These are phyloP conservation scores for Gnomoniopsis sp. DNA, from an alignment of 2,329 filamentous ascomycete genomes.

Conservation along the genomic window DNA sequence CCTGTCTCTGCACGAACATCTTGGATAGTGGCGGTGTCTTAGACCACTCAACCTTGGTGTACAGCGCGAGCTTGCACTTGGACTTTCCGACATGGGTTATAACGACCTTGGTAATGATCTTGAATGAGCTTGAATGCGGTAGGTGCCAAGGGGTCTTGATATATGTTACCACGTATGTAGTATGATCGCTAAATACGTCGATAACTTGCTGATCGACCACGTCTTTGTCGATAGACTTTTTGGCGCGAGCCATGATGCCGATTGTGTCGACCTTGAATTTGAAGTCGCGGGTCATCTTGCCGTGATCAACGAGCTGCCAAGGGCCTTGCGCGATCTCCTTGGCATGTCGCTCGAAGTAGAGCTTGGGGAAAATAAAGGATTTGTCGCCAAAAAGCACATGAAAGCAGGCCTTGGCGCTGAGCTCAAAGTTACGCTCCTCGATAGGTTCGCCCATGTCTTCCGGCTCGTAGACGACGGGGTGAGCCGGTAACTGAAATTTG, in stretches of 20 bases:
- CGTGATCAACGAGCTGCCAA: constrained; percentile 71
- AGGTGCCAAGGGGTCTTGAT: constrained; percentile 75
- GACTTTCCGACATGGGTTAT: constrained; percentile 92
- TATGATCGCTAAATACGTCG: constrained; percentile 75
- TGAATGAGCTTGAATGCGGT: constrained; percentile 75
- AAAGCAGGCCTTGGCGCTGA: constrained; percentile 91
- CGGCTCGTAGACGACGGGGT: constrained; percentile 80
- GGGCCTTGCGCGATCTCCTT: constrained; percentile 81
- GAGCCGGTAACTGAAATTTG: constrained; percentile 78
- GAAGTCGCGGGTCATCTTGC: constrained; percentile 73
- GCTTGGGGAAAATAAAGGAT: constrained; percentile 86
- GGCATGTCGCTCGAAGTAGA: constrained; percentile 80
- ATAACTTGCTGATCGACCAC: constrained; percentile 84
- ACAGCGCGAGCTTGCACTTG: constrained; percentile 86
- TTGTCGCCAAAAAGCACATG: constrained; percentile 97
- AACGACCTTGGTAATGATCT: constrained; percentile 83
- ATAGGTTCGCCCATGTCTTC: constrained; percentile 73
- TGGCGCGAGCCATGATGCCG: constrained; percentile 61
- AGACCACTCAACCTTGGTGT: constrained; percentile 83
- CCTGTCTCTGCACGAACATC: constrained; percentile 63
- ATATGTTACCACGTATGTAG: constrained; percentile 63
- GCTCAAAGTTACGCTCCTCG: constrained; percentile 79
- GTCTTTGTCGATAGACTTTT: constrained; percentile 42
- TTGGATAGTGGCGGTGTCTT: constrained; percentile 61
- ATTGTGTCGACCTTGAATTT: constrained; percentile 70